A percentile compares a stretch with the other conserved stretches of the same genome.
Conservation (phyloP, 164 flowering plant species). For the Piper longum region DNA sequence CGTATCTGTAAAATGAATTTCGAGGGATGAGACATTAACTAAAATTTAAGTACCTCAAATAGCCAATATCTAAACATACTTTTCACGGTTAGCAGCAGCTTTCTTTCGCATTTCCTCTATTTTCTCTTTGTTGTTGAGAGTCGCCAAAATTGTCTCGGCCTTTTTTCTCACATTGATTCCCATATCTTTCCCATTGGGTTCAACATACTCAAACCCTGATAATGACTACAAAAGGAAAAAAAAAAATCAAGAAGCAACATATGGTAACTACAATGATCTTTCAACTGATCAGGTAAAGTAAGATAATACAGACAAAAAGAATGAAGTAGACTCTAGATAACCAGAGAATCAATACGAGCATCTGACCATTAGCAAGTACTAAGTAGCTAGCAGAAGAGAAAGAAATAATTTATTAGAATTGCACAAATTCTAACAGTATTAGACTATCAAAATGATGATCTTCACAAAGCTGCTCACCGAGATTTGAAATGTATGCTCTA, state of each 20-base stretch:
- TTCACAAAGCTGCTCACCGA: conserved; percentile 29
- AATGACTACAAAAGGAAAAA: conserved; percentile 42
- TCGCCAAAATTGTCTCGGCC: conserved; percentile 54
- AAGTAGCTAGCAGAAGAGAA: too few species aligned
- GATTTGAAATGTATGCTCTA: conserved; percentile 86
- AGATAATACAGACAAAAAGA: not conserved
- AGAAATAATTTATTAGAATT: too few species aligned
- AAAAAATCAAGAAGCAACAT: not conserved
- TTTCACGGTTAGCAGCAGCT: conserved; percentile 88
- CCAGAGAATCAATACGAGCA: too few species aligned
- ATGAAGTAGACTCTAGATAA: too few species aligned
- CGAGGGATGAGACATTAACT: not conserved
- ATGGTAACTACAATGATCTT: not conserved
- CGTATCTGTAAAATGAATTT: conserved; percentile 31
- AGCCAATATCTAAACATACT: conserved; percentile 32
- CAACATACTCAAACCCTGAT: conserved; percentile 78
- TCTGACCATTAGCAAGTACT: too few species aligned
- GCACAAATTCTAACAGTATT: not conserved
- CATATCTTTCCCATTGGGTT: conserved; percentile 88
- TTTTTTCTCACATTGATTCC: conserved; percentile 97
- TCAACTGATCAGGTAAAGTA: not conserved
- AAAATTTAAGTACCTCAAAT: not conserved
- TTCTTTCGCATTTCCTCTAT: conserved; percentile 79
- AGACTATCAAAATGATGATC: not conserved
- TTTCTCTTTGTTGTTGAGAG: conserved; percentile 73